Conservation (phyloP, 2,329 filamentous ascomycete genomes). For the Beauveria pseudobassiana region DNA sequence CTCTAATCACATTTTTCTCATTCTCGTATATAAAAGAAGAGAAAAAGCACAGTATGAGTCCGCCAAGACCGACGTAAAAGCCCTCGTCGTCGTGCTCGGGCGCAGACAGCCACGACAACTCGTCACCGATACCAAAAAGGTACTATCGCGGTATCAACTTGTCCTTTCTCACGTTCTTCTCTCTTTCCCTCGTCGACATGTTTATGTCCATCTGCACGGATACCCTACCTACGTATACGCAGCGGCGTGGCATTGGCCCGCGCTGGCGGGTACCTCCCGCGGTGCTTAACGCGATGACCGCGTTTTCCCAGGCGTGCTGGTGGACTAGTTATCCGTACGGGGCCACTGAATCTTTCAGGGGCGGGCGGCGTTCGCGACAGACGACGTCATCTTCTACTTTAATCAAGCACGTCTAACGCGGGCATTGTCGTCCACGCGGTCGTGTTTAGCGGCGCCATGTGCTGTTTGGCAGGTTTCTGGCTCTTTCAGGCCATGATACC, state of each 20-base stretch:
- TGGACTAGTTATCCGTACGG: slow-evolving; percentile 57
- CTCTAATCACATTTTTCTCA: background rate
- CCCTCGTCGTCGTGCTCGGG: slow-evolving; percentile 17
- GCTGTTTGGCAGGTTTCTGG: slow-evolving; percentile 14
- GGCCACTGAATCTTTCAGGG: slow-evolving; percentile 72
- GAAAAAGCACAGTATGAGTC: too few species aligned
- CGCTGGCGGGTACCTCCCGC: slow-evolving; percentile 60
- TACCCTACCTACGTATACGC: slow-evolving; percentile 67
- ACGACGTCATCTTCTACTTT: slow-evolving; percentile 9
- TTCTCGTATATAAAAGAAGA: too few species aligned
- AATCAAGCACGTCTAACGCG: slow-evolving; percentile 13
- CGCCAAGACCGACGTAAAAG: too few species aligned
- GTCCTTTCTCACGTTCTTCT: slow-evolving; percentile 50
- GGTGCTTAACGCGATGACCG: slow-evolving; percentile 76
- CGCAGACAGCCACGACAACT: too few species aligned
- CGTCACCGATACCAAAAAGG: background rate
- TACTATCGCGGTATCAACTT: slow-evolving; percentile 18
- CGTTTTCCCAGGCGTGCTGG: slow-evolving; percentile 65
- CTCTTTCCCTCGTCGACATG: slow-evolving; percentile 51
- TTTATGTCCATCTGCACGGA: slow-evolving; percentile 59
- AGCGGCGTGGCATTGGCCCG: slow-evolving; percentile 25
- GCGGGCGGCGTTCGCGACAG: slow-evolving; percentile 27
- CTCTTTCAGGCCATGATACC: slow-evolving; percentile 15
- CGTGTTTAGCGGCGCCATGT: slow-evolving; percentile 17
- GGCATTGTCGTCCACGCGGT: slow-evolving; percentile 24